Evolutionary conservation across 1,139 yeast species (phyloP), one percentile per base, ranked within the genome.

Genomic region (Wickerhamomyces sp.): DNA sequence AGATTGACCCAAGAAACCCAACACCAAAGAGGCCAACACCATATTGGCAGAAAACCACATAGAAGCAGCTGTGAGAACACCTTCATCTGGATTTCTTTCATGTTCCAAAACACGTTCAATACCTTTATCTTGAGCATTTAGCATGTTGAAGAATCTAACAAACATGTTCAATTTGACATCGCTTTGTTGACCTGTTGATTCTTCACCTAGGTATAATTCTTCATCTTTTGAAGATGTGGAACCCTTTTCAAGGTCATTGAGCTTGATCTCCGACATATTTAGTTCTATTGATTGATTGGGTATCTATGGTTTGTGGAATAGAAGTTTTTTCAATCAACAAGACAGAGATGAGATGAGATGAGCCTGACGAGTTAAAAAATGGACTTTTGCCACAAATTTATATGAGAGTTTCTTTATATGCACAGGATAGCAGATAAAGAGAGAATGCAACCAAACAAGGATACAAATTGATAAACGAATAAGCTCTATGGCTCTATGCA

Each of bases 31-130:
- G 26, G 96, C 90, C 62, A 90, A 79, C 48, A 89, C 96, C 76
- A 88, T 72, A 67, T 90, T 90, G 34, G 95, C 96, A 29, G 94
- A 84, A 60, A 86, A 75, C 97, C 97, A 90, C 95, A 90, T 87
- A 46, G 91, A 75, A 37, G 91, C 90, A 29, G 94, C 87, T 55
- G 75, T 78, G 71, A 79, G 70, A 46, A 84, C 61, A 33, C 88
- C 79, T 43, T 67, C 70, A 47, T 83, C 89, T 40, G 75, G 55
- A 42, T 59, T 59, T 59, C 75, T 66, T 55, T 72, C 68, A 31
- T 67, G 69, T 42, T 73, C 78, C 0, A 69, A 63, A 27, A 75
- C 69, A 46, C 76, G 66, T 52, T 75, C 76, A 39, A 75, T 65
- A 55, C 79, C 78, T 53, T 73, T 67, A 36, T 66, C 67, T 55